Base-by-base conservation (phyloP, 495 filamentous ascomycete genomes). In the Penicillium antarcticum region DNA sequence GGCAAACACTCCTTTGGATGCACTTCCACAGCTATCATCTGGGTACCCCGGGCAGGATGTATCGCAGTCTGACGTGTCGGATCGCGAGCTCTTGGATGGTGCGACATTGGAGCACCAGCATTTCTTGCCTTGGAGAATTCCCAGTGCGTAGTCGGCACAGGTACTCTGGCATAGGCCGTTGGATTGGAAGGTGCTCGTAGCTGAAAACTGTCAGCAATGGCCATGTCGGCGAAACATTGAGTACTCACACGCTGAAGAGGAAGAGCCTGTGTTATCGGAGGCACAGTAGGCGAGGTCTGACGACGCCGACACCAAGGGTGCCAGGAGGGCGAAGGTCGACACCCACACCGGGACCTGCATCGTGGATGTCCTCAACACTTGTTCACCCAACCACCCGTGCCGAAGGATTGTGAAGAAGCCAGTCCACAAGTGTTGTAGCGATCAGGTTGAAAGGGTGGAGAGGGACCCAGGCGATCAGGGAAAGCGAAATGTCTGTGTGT, bases 21-120 rank as follows among this genome's bases (percentile, higher is more conserved):
- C 46, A 55, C 74, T 80, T 45, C 88, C 88, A 63, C 88, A 91
- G 18, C 70, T 63, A 45, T 92, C 87, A 14, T 29, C 42, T 5
- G 78, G 80, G 60, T 82, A 92, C 16, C 87, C 88, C 21, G 87
- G 87, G 57, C 88, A 92, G 5, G 48, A 40, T 7, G 70, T 58
- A 51, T 71, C 71, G 66, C 88, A 92, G 13, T 80, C 65, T 16
- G 65, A 58, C 1, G 44, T 45, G 35, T 56, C 48, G 33, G 66
- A 18, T 60, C 66, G 57, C 52, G 66, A 65, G 19, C 73, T 70
- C 14, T 72, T 57, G 12, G 70, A 72, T 0, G 88, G 88, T 11
- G 71, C 74, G 54, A 85, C 85, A 56, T 92, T 81, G 2, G 86
- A 85, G 65, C 88, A 92, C 88, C 88, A 92, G 69, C 88, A 92